Conservation (phyloP, 306 rosid species). For the Rubus parviflorus region DNA sequence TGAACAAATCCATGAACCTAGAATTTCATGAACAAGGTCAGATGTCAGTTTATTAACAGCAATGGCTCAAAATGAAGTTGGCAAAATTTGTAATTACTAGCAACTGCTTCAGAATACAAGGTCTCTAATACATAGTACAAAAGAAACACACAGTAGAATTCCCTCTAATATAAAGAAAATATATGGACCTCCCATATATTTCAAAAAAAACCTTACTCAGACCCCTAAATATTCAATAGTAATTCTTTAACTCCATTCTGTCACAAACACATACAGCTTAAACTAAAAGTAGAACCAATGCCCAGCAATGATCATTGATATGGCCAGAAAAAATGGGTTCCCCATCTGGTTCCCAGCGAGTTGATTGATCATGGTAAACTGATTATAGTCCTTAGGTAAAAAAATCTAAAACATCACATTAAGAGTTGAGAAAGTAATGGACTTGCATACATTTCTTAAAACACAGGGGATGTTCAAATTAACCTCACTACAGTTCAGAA, state of each 20-base stretch:
- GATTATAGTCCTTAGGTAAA: no score
- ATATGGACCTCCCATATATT: neutral
- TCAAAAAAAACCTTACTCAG: neutral
- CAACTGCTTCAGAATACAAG: neutral
- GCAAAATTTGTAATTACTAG: neutral
- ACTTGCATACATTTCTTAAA: neutral
- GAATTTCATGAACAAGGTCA: constrained; percentile 17
- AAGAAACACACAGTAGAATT: neutral
- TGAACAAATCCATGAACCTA: constrained; percentile 99
- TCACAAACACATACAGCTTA: neutral
- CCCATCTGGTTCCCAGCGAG: neutral
- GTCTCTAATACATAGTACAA: neutral
- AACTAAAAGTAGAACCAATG: no score
- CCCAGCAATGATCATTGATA: no score
- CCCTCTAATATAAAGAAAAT: neutral
- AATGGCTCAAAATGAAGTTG: neutral
- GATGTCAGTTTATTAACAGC: neutral
- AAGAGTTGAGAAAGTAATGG: no score
- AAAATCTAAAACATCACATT: no score
- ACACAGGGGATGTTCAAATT: neutral
- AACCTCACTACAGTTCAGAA: neutral
- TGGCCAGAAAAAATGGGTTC: neutral
- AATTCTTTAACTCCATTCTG: neutral
- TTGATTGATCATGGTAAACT: no score
- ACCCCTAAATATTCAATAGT: neutral